Base-by-base conservation (phyloP, 2,329 filamentous ascomycete genomes). In the Phaeosphaeria sp. region DNA sequence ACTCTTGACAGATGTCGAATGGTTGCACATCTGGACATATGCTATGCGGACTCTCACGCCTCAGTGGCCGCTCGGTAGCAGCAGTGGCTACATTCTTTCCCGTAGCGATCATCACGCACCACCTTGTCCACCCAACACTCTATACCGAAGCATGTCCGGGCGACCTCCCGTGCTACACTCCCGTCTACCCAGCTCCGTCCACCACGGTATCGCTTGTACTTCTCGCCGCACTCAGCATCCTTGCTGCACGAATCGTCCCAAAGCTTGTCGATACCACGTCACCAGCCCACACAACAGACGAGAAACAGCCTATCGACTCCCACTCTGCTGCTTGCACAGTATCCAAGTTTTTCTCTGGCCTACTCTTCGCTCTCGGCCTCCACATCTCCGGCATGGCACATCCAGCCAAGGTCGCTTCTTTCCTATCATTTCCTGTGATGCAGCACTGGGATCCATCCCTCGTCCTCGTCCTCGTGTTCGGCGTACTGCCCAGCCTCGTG, bases 11-110 rank as follows among this genome's bases (percentile, higher is more conserved):
- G 73, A 54, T 56, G 44, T 67, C 71, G 6, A 77, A 79, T 53
- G 83, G 83, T 18, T 85, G 83, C 63, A 85, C 83, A 10, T 84
- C 83, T 1, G 83, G 83, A 51, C 83, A 85, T 63, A 84, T 85
- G 80, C 79, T 85, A 30, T 84, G 83, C 59, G 83, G 83, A 1
- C 65, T 85, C 4, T 78, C 81, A 5, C 78, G 82, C 42, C 73
- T 83, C 23, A 84, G 80, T 15, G 73, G 77, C n/a, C 79, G 82
- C 48, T 85, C 83, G 15, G 59, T 82, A 5, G 76, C 81, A 54
- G 82, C 83, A 11, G 71, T 75, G n/a, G 66, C 68, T 6, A 72
- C 65, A 0, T 77, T 77, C 63, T 76, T 77, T 44, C 70, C 71
- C 2, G 48, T 63, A 2, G 75, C 75, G 3, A 53, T 77, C 1